A percentile compares a stretch with the other conserved stretches of the same genome.
Evolutionary conservation across 768 basidiomycete genomes (phyloP).

Genomic region (Auriculariales sp.): DNA sequence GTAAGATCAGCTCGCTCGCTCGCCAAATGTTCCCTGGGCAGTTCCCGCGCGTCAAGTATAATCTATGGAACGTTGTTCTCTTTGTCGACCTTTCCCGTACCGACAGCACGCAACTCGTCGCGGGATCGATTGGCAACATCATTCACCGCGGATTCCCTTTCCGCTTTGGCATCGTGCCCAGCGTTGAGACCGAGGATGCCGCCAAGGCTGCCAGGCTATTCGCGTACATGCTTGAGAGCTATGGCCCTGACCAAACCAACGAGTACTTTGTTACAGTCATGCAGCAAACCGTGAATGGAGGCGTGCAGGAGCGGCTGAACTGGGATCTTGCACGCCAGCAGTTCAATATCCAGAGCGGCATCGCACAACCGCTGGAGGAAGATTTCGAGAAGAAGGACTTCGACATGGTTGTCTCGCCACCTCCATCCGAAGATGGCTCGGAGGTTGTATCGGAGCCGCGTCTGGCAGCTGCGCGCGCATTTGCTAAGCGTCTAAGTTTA

Average conservation of each 20-base stretch:
- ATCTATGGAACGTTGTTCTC: conserved; percentile 74
- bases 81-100: conserved; percentile 64
- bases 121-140: conserved; percentile 48
- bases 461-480: no score
- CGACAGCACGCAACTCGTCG: conserved; percentile 44
- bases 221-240: conserved; percentile 46
- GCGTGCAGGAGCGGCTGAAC: conserved; percentile 20
- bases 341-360: conserved; percentile 24
- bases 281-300: conserved; percentile 7
- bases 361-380: conserved; percentile 14
- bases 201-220: conserved; percentile 58
- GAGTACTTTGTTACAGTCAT: conserved; percentile 21
- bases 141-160: conserved; percentile 62
- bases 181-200: conserved; percentile 35
- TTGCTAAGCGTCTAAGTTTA: conserved; percentile 43
- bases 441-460: conserved; percentile 26
- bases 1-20: conserved; percentile 29
- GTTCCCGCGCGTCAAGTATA: conserved; percentile 56
- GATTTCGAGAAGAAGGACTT: conserved; percentile 21
- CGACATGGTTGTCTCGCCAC: conserved; percentile 21
- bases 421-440: conserved; percentile 7
- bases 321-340: conserved; percentile 27
- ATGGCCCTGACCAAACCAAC: conserved; percentile 50
- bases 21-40: conserved; percentile 70
- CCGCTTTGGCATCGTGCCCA: conserved; percentile 76